phyloP scores from a whole-genome alignment of 306 rosid genomes.

The Acmispon strigosus region DNA sequence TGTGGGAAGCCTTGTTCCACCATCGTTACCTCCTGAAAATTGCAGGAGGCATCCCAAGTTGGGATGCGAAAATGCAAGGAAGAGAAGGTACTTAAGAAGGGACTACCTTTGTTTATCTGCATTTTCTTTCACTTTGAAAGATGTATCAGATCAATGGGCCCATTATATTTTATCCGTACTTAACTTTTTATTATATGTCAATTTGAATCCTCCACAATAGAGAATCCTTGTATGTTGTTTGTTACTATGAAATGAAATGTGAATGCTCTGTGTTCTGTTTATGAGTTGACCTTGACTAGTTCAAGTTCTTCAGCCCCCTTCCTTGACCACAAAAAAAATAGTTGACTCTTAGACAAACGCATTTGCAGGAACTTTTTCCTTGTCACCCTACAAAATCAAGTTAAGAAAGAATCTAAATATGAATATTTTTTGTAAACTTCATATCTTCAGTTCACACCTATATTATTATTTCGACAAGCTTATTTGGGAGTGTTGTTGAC shows the following conservation, averaged over 20 bases:
- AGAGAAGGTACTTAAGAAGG: conserved; percentile 39
- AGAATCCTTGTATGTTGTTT: neutral
- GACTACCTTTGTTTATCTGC: neutral
- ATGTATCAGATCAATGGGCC: neutral
- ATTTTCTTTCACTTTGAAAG: neutral
- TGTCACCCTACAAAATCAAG: neutral
- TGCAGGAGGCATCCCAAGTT: conserved; percentile 4
- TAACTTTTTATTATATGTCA: neutral
- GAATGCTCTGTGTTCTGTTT: neutral
- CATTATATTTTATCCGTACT: neutral
- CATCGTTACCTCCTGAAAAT: conserved; percentile 4
- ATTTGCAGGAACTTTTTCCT: neutral
- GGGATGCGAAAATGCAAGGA: conserved; percentile 11
- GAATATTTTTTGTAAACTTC: neutral
- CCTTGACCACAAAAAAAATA: neutral
- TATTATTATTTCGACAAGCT: neutral
- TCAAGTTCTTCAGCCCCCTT: neutral
- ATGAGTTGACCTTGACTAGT: conserved; percentile 12
- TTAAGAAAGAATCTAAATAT: neutral
- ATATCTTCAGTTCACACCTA: neutral
- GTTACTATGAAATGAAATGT: neutral
- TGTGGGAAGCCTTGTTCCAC: conserved; percentile 49
- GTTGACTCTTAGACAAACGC: neutral
- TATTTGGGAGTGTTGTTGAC: neutral
- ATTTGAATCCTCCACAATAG: neutral